Conservation (phyloP, 1,284 basidiomycete genomes). For the Fomitopsis betulina region DNA sequence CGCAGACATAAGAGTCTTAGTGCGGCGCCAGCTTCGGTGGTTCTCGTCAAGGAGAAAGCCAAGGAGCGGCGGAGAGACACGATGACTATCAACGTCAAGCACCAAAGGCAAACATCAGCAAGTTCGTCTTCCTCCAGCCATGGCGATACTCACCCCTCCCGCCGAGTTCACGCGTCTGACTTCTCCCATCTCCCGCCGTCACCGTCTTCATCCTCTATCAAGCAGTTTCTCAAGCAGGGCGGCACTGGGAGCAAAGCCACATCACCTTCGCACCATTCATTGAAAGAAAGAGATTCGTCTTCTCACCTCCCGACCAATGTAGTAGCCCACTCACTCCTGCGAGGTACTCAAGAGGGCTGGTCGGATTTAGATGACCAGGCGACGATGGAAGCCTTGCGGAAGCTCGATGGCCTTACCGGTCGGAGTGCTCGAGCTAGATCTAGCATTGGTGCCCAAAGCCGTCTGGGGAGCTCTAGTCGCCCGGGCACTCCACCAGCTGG, state of each 20-base stretch:
- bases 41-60: conserved; percentile 40
- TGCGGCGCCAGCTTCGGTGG: conserved; percentile 39
- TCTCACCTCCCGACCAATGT: conserved; percentile 57
- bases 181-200: conserved; percentile 88
- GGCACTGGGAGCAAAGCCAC: conserved; percentile 41
- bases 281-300: conserved; percentile 35
- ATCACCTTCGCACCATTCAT: conserved; percentile 38
- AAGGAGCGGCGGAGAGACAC: conserved; percentile 69
- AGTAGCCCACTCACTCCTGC: conserved; percentile 67
- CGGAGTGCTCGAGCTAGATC: conserved; percentile 60
- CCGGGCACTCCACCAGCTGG: conserved; percentile 75
- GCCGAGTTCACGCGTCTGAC: conserved; percentile 65
- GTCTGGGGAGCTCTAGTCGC: conserved; percentile 52
- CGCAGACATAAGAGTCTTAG: conserved; percentile 75
- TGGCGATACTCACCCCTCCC: conserved; percentile 43
- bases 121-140: conserved; percentile 63
- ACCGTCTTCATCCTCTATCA: conserved; percentile 80
- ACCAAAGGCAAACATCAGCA: conserved; percentile 60
- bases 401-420: conserved; percentile 85
- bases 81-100: conserved; percentile 44
- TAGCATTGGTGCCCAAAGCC: conserved; percentile 61
- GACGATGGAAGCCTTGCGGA: conserved; percentile 88
- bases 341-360: conserved; percentile 83
- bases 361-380: conserved; percentile 80
- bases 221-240: conserved; percentile 71